Percentiles rank a stretch among this genome's conserved stretches.
These are phyloP conservation scores for Fusarium vanettenii DNA, from an alignment of 2,329 filamentous ascomycete genomes.

Conservation along the genomic window DNA sequence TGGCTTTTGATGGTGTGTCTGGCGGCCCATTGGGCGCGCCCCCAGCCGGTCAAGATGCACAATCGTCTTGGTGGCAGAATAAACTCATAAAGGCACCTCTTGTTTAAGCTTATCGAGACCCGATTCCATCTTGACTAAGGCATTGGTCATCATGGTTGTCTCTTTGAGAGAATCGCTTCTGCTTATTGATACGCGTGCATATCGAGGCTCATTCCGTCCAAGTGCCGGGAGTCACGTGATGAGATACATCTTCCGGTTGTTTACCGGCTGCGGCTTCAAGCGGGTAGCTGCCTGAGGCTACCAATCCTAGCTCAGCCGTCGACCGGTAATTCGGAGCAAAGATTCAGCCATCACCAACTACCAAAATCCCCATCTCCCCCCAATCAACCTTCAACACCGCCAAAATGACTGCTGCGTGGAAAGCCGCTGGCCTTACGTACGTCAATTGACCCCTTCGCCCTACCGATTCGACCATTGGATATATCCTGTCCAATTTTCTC, in stretches of 20 bases:
- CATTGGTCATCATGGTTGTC: neutral
- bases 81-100: constrained; percentile 4
- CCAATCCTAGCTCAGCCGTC: constrained; percentile 37
- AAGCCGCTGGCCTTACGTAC: constrained; percentile 96
- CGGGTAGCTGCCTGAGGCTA: constrained; percentile 47
- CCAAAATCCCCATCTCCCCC: constrained; percentile 40
- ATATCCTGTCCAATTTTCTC: neutral
- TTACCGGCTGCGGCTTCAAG: constrained; percentile 14
- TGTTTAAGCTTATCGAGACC: constrained; percentile 4
- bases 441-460: constrained; percentile 55
- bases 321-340: constrained; percentile 49
- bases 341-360: constrained; percentile 52
- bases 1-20: constrained; percentile 41
- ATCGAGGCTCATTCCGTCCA: neutral
- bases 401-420: constrained; percentile 98
- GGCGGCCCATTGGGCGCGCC: constrained; percentile 21
- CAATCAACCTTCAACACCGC: constrained; percentile 54
- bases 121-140: neutral
- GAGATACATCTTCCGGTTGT: constrained; percentile 11
- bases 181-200: neutral
- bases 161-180: neutral
- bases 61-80: constrained; percentile 14
- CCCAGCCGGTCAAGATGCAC: constrained; percentile 11
- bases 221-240: constrained; percentile 25
- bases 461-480: constrained; percentile 28